These are phyloP conservation scores for Podila verticillata DNA, from an alignment of 192 early-diverging fungal species.

Conservation along the genomic window DNA sequence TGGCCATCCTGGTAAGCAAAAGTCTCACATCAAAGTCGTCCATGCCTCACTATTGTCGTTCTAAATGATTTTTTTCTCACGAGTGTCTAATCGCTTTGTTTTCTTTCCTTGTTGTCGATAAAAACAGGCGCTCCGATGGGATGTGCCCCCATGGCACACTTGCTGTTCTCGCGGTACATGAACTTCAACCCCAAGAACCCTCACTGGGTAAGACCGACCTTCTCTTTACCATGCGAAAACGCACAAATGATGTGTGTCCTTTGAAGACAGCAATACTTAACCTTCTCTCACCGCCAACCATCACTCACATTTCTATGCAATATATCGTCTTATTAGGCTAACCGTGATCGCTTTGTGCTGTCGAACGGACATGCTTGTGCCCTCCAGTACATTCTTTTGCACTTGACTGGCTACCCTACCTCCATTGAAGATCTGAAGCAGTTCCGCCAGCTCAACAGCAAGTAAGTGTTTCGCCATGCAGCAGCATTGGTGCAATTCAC, in stretches of 20 bases:
- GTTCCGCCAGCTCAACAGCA: constrained; percentile 86
- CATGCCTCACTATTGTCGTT: not conserved
- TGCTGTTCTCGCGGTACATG: constrained; percentile 88
- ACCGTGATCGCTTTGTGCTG: constrained; percentile 97
- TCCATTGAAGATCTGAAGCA: constrained; percentile 90
- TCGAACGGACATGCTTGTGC: constrained; percentile 98
- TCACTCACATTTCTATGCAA: not conserved
- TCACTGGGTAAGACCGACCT: constrained; percentile 72
- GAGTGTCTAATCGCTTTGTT: not conserved
- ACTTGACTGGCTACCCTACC: constrained; percentile 89
- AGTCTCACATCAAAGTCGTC: not conserved
- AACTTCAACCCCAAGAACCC: constrained; percentile 89
- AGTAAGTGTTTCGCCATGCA: constrained; percentile 61
- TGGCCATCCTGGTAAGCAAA: constrained; percentile 84
- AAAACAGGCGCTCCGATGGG: constrained; percentile 92
- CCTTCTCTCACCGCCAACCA: not conserved
- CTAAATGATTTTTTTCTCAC: constrained; percentile 19
- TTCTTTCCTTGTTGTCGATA: not conserved
- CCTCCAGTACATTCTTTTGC: constrained; percentile 90
- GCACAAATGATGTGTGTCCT: too few relatives aligned
- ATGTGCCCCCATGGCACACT: constrained; percentile 93
- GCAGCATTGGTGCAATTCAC: too few relatives aligned
- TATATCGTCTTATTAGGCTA: constrained; percentile 59
- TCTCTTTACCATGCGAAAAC: too few relatives aligned
- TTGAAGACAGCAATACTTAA: not conserved